Evolutionary conservation across 1,139 yeast genomes (phyloP), one percentile per base, ranked within the genome.

Genomic region (Pichia sp.): DNA sequence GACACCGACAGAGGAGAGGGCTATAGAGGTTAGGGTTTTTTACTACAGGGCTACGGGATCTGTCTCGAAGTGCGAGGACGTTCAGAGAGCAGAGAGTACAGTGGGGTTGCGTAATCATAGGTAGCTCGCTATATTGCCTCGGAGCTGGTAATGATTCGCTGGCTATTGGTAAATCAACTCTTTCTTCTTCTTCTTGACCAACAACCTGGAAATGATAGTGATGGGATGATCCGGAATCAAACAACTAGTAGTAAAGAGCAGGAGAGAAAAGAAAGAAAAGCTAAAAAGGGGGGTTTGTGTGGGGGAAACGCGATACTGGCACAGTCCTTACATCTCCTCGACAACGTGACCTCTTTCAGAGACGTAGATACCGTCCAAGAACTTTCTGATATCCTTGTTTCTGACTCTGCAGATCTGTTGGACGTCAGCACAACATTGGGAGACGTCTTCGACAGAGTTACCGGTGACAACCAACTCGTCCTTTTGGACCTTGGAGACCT

Each of bases 371-470:
- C 99, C 99, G 80, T 93, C 99, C 85, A 93, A 87, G 82, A 87
- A 93, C 87, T 93, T 93, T 82, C 99, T 90, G 92, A 95, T 93
- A 93, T 95, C 99, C 92, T 95, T 95, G 95, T 93, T 93, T 85
- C 97, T 89, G 74, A 92, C 99, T 78, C 95, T 87, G 83, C 98
- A 92, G 79, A 84, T 84, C 82, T 95, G 99, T 81, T 93, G 97
- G 70, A 93, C 83, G 75, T 92, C 97, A 71, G 99, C 99, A 78
- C 96, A 95, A 73, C 92, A 87, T 81, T 93, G 99, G 66, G 99
- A 93, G 69, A 93, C 99, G 72, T 84, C 88, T 81, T 93, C 99
- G 71, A 93, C 84, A 62, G 98, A 93, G 95, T 90, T 93, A 79
- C 99, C 99, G 67, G 84, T 75, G 70, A 93, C 81, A 68, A 87